These are phyloP conservation scores for Zelopaecilomyces penicillatus DNA, from an alignment of 2,329 filamentous ascomycete species.

Conservation along the genomic window DNA sequence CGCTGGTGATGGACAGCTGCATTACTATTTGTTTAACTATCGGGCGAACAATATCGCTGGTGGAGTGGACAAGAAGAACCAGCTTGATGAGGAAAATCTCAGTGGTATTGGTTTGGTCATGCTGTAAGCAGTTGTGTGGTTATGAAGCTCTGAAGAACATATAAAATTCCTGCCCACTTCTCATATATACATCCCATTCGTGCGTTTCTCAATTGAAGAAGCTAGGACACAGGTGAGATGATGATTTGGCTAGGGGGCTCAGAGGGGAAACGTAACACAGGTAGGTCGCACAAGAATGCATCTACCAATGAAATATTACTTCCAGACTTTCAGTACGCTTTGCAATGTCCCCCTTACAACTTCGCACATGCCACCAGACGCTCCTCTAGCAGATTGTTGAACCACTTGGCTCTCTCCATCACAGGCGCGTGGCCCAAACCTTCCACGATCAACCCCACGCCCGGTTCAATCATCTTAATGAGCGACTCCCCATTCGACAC, in stretches of 20 bases:
- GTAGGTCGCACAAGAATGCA: too few species aligned
- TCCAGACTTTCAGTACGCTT: not conserved
- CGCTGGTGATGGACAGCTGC: slow-evolving; percentile 84
- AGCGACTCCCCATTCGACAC: slow-evolving; percentile 61
- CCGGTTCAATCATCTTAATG: slow-evolving; percentile 55
- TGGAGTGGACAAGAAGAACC: slow-evolving; percentile 72
- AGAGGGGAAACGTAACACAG: too few species aligned
- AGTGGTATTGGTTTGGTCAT: slow-evolving; percentile 89
- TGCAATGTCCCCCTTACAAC: slow-evolving; percentile 20
- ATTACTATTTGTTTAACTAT: slow-evolving; percentile 98
- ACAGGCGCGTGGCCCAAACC: slow-evolving; percentile 68
- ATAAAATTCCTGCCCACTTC: too few species aligned
- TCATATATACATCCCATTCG: too few species aligned
- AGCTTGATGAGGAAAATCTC: slow-evolving; percentile 65
- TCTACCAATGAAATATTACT: too few species aligned
- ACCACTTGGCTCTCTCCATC: slow-evolving; percentile 62
- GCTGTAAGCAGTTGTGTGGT: slow-evolving; percentile 28
- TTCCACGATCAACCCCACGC: slow-evolving; percentile 53
- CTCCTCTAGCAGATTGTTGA: slow-evolving; percentile 55
- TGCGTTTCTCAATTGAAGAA: too few species aligned
- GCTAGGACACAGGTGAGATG: too few species aligned
- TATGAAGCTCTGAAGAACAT: too few species aligned
- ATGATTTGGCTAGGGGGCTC: too few species aligned
- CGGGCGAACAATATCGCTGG: slow-evolving; percentile 76
- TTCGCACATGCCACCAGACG: slow-evolving; percentile 44